Conservation (phyloP, 495 filamentous ascomycete species). For the Aspergillus nidulans region DNA sequence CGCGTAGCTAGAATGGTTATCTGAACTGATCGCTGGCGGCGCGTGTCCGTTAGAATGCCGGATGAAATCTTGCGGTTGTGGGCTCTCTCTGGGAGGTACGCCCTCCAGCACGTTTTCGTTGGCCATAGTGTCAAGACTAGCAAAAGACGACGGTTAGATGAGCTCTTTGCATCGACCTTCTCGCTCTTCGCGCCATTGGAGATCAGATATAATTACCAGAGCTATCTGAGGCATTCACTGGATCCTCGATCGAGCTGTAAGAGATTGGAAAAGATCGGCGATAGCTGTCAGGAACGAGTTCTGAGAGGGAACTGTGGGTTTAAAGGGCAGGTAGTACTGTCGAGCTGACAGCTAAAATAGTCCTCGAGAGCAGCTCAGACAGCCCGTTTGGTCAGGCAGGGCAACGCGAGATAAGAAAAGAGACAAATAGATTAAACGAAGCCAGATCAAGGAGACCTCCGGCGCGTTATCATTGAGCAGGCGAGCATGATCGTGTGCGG, state of each 20-base stretch:
- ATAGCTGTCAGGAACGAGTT: neutral
- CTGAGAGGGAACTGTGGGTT: constrained; percentile 1
- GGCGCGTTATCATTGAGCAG: neutral
- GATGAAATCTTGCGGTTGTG: constrained; percentile 1
- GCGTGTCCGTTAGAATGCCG: neutral
- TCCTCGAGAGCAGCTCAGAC: neutral
- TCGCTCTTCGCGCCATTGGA: neutral
- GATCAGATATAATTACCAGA: neutral
- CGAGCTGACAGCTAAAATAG: neutral
- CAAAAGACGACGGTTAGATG: neutral
- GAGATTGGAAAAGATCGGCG: neutral
- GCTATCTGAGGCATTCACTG: neutral
- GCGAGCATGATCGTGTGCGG: neutral
- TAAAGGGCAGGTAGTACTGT: neutral
- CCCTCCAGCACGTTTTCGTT: constrained; percentile 6
- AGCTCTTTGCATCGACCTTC: neutral
- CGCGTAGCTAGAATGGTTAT: constrained; percentile 43
- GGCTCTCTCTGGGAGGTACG: constrained; percentile 1
- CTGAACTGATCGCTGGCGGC: neutral
- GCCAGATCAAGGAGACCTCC: neutral
- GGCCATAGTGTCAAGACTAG: neutral
- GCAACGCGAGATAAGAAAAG: constrained; percentile 5
- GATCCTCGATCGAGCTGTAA: neutral
- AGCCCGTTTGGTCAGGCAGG: neutral
- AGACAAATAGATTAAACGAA: neutral